Evolutionary conservation across 2,329 filamentous ascomycete genomes (phyloP).

Genomic region (Fusarium incarnatum): DNA sequence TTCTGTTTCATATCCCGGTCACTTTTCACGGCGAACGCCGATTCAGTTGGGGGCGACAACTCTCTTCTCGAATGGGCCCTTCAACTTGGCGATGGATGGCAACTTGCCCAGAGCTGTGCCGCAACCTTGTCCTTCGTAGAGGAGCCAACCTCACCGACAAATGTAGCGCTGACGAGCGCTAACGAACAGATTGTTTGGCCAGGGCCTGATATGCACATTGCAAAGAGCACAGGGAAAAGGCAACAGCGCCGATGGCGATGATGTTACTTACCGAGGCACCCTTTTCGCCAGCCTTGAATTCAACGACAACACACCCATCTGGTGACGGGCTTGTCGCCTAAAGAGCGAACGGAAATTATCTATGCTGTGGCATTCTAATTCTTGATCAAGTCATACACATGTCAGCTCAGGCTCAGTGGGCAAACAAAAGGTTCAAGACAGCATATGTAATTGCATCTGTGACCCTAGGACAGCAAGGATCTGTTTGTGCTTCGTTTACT

Average conservation of each 20-base stretch:
- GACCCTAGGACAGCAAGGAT: slow-evolving; percentile 16
- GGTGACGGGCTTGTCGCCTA: neutral
- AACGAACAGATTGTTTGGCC: slow-evolving; percentile 7
- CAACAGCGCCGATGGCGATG: slow-evolving; percentile 1
- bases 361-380: neutral
- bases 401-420: slow-evolving; percentile 24
- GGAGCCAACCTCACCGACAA: slow-evolving; percentile 15
- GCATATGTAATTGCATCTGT: slow-evolving; percentile 19
- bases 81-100: slow-evolving; percentile 11
- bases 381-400: slow-evolving; percentile 20
- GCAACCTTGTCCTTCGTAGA: slow-evolving; percentile 18
- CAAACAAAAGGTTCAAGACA: slow-evolving; percentile 10
- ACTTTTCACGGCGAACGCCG: slow-evolving; percentile 19
- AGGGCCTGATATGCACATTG: slow-evolving; percentile 1
- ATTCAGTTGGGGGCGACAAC: slow-evolving; percentile 11
- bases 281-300: slow-evolving; percentile 28
- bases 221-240: slow-evolving; percentile 14
- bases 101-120: slow-evolving; percentile 26
- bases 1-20: slow-evolving; percentile 21
- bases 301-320: slow-evolving; percentile 1
- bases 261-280: slow-evolving; percentile 16
- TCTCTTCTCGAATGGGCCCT: neutral
- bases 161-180: slow-evolving; percentile 10
- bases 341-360: neutral
- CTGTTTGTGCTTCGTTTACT: slow-evolving; percentile 6